Conservation (phyloP, 345 rosid genomes). For the Dipteronia sinensis region DNA sequence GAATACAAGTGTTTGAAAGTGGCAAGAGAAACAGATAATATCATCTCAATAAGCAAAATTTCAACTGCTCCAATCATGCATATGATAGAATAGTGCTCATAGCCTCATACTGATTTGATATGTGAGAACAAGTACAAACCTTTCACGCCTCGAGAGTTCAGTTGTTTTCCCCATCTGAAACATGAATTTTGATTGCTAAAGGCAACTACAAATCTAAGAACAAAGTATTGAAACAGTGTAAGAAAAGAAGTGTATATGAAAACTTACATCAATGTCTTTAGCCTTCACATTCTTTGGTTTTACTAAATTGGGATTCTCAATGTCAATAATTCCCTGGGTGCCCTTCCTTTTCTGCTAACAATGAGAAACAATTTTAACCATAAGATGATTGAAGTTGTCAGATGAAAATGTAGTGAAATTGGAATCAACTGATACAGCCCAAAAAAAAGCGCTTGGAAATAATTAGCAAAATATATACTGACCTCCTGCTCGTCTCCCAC, state of each 20-base stretch:
- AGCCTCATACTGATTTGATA: conserved; percentile 6
- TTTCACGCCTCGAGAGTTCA: conserved; percentile 97
- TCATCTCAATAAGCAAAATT: not conserved
- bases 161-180: conserved; percentile 71
- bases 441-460: not conserved
- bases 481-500: conserved; percentile 49
- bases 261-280: conserved; percentile 72
- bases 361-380: not conserved
- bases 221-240: not conserved
- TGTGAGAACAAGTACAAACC: conserved; percentile 46
- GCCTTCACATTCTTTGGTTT: conserved; percentile 72
- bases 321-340: conserved; percentile 73
- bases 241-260: not conserved
- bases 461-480: conserved; percentile 15
- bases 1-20: not conserved
- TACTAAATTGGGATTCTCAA: conserved; percentile 82
- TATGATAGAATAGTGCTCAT: not conserved
- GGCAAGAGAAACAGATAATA: not conserved
- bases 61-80: not conserved
- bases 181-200: not conserved
- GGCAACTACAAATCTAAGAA: not conserved
- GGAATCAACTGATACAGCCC: conserved; percentile 13
- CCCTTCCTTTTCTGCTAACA: conserved; percentile 78
- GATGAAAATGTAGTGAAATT: not conserved
- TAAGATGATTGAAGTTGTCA: not conserved